Percentiles rank a stretch among this genome's conserved stretches.
Evolutionary conservation across 192 early-diverging fungal genomes (phyloP).

Genomic region (Lobulomyces angularis): DNA sequence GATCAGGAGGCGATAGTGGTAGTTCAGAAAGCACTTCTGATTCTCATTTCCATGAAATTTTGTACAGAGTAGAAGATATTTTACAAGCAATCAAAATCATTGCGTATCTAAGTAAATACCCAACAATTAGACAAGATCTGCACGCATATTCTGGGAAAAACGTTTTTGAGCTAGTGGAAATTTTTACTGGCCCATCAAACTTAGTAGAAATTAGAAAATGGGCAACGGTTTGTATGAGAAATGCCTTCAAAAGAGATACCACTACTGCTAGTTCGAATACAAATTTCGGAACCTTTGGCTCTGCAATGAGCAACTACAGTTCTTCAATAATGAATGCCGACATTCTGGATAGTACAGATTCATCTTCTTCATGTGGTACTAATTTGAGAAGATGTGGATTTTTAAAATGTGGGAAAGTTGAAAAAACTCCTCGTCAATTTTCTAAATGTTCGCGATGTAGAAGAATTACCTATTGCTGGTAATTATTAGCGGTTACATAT

Average conservation of each 20-base stretch:
- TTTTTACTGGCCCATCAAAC: constrained; percentile 8
- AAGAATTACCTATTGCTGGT: constrained; percentile 76
- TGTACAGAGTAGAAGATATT: constrained; percentile 72
- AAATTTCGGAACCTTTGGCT: constrained; percentile 76
- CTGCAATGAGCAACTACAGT: too few species aligned
- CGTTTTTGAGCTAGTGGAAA: constrained; percentile 13
- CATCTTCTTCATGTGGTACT: not conserved
- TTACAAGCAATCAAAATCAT: constrained; percentile 71
- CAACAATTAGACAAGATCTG: constrained; percentile 52
- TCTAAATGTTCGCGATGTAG: constrained; percentile 78
- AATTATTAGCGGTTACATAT: not conserved
- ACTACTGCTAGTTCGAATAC: constrained; percentile 61
- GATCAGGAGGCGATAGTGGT: too few species aligned
- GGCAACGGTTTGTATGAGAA: constrained; percentile 19
- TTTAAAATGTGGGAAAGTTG: constrained; percentile 67
- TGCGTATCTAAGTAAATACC: constrained; percentile 82
- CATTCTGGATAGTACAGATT: constrained; percentile 12
- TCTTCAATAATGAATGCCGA: constrained; percentile 58
- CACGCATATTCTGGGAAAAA: constrained; percentile 10
- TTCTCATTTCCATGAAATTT: constrained; percentile 25
- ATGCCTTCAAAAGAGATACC: constrained; percentile 48
- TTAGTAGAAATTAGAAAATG: constrained; percentile 12
- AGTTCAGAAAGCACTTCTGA: too few species aligned
- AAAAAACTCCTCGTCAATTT: constrained; percentile 61
- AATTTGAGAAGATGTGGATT: constrained; percentile 67